phyloP scores from a whole-genome alignment of 768 basidiomycete species.

The Pisolithus orientalis region DNA sequence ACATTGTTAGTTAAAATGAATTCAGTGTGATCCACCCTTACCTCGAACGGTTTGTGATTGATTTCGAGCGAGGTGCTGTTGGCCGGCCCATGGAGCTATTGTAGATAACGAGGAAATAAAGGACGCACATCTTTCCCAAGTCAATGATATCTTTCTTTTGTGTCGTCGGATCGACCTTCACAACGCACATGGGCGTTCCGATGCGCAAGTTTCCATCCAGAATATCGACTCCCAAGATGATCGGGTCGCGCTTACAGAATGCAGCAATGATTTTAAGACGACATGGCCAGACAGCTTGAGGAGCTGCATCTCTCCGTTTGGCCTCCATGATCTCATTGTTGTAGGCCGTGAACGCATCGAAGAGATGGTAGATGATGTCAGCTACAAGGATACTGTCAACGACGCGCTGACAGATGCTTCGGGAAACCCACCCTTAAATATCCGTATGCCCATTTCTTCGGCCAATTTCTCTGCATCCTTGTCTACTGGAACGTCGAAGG shows the following conservation, averaged over 20 bases:
- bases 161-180: conserved; percentile 82
- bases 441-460: conserved; percentile 86
- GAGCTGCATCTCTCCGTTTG: conserved; percentile 87
- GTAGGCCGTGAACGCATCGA: conserved; percentile 94
- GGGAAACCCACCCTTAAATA: conserved; percentile 75
- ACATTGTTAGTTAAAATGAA: neutral
- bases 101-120: neutral
- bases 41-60: conserved; percentile 87
- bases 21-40: conserved; percentile 26
- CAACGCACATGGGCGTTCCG: conserved; percentile 93
- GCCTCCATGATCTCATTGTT: conserved; percentile 88
- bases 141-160: conserved; percentile 88
- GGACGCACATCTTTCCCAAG: conserved; percentile 86
- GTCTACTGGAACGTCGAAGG: conserved; percentile 93
- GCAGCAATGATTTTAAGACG: conserved; percentile 88
- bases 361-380: conserved; percentile 97
- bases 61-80: conserved; percentile 91
- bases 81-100: conserved; percentile 1
- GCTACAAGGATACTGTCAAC: conserved; percentile 42
- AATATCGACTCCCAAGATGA: conserved; percentile 95
- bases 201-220: conserved; percentile 86
- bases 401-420: neutral
- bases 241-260: conserved; percentile 95
- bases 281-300: conserved; percentile 96
- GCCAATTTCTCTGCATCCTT: conserved; percentile 89